Percentiles rank a stretch among this genome's conserved stretches.
These are phyloP conservation scores for Pyrus pyrifolia DNA, from an alignment of 306 rosid genomes.

Conservation along the genomic window DNA sequence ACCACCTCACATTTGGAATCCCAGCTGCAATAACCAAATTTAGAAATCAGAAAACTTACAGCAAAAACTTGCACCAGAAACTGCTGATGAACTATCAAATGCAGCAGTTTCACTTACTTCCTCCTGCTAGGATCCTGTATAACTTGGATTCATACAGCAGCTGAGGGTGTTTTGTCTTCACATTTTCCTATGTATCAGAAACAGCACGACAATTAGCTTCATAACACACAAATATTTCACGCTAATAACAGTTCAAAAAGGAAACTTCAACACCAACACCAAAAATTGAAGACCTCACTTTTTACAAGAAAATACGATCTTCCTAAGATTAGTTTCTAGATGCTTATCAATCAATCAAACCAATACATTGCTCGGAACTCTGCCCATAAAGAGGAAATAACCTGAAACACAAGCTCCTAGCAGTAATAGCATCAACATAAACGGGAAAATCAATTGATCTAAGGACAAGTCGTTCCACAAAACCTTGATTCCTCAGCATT, in stretches of 20 bases:
- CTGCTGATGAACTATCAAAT: background rate
- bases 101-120: conserved; percentile 50
- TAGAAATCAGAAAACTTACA: background rate
- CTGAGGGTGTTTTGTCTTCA: conserved; percentile 97
- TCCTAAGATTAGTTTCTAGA: background rate
- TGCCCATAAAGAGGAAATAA: background rate
- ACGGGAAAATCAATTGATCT: background rate
- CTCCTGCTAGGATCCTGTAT: conserved; percentile 96
- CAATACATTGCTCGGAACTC: background rate
- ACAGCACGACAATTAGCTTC: conserved; percentile 10
- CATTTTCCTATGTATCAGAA: conserved; percentile 61
- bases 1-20: conserved; percentile 88
- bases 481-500: background rate
- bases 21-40: conserved; percentile 62
- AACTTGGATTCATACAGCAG: conserved; percentile 89
- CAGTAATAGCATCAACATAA: background rate
- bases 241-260: background rate
- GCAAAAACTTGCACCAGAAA: conserved; percentile 1
- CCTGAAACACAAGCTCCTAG: background rate
- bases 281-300: background rate
- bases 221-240: background rate
- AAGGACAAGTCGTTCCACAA: background rate
- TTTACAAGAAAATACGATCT: background rate
- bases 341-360: background rate
- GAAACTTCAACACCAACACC: background rate